Evolutionary conservation across 345 rosid species (phyloP), one percentile per base, ranked within the genome.

Genomic region (Limnanthes douglasii): DNA sequence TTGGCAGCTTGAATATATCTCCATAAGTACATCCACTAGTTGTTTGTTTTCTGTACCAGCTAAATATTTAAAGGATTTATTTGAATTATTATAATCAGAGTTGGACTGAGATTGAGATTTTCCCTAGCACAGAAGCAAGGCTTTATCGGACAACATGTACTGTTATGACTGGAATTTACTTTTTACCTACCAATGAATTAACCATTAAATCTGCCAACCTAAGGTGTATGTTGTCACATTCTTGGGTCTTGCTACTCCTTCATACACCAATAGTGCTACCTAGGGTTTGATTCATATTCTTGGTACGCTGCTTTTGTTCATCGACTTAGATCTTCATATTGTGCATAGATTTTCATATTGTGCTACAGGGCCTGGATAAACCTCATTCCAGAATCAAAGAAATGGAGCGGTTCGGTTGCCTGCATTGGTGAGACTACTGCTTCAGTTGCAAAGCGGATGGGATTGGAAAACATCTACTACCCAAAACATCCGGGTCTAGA

Each of bases 401-500:
- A 49, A 7, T 77, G 90, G 77, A 51, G 48, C 53, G 72, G 72
- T 53, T 70, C 69, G 16, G 62, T 80, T 39, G 98, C 82, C 25
- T 90, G 95, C 46, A 84, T 90, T 17, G 98, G 98, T 27, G 95
- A 90, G 69, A 90, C 94, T 36, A 90, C 95, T 47, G 98, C 92
- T 27, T 62, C 62, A 11, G 94, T 79, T 52, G 94, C 95, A 31
- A 72, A 53, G 77, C 65, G 57, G 28, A 51, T 77, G 38, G 95
- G 98, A 47, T 51, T 84, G 46, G 56, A 50, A 60, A 68, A 65
- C 43, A 84, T 80, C 16, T 84, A 67, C 72, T 61, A 62, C 51
- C 98, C 95, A 18, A 60, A 45, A 8, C 60, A 60, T 23, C 98
- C 95, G 32, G 92, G 98, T 46, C 61, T 90, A 22, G 86, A 90